phyloP scores from a whole-genome alignment of 345 rosid genomes.

The Citrus unshiu region DNA sequence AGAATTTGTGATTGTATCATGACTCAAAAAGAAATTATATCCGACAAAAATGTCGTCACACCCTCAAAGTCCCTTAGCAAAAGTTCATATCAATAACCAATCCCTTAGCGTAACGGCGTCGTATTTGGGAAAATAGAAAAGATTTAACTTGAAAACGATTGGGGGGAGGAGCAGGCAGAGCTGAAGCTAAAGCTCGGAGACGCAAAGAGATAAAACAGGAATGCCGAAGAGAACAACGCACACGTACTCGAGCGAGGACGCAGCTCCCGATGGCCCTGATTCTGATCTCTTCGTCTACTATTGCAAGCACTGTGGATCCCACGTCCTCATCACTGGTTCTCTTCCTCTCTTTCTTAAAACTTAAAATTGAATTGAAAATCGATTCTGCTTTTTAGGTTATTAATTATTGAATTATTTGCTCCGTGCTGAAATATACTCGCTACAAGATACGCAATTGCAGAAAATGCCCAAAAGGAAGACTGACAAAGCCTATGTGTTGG shows the following conservation, averaged over 20 bases:
- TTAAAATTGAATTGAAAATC: background rate
- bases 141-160: too few relatives aligned
- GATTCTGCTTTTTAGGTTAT: background rate
- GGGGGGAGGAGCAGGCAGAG: too few relatives aligned
- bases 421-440: conserved; percentile 35
- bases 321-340: conserved; percentile 93
- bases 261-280: conserved; percentile 91
- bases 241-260: conserved; percentile 99
- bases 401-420: background rate
- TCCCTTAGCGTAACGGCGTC: too few relatives aligned
- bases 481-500: conserved; percentile 80
- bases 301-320: conserved; percentile 97
- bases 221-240: conserved; percentile 99
- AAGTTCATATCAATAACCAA: too few relatives aligned
- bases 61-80: too few relatives aligned
- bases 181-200: background rate
- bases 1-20: fast-evolving
- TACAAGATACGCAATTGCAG: conserved; percentile 96
- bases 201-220: conserved; percentile 1
- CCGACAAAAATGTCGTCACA: too few relatives aligned
- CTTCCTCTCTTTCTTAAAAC: background rate
- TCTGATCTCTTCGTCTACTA: conserved; percentile 99
- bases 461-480: conserved; percentile 97
- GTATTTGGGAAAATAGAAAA: too few relatives aligned
- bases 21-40: fast-evolving